Evolutionary conservation across 495 filamentous ascomycete genomes (phyloP).

Genomic region (Neurospora sp.): DNA sequence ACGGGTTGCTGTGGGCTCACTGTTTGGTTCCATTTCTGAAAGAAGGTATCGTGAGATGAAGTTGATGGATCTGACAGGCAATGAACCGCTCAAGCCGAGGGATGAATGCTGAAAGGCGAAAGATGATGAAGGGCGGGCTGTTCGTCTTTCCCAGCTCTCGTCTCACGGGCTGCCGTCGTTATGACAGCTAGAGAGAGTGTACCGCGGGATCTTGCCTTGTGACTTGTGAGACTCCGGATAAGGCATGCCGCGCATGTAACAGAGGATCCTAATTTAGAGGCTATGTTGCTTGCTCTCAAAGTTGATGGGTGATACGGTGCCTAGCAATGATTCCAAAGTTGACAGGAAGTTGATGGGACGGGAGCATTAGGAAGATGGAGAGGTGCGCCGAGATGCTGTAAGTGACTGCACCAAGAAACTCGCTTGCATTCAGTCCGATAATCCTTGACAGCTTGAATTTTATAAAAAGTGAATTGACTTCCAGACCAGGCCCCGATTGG

Average conservation of each 20-base stretch:
- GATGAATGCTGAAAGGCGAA: neutral
- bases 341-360: neutral
- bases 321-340: neutral
- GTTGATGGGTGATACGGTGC: neutral
- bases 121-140: neutral
- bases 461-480: neutral
- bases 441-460: neutral
- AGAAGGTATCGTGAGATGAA: neutral
- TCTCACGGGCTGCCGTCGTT: neutral
- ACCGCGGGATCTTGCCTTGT: neutral
- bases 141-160: neutral
- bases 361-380: neutral
- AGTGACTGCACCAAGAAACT: neutral
- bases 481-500: no score
- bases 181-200: neutral
- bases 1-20: slow-evolving; percentile 6
- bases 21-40: neutral
- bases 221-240: neutral
- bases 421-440: neutral
- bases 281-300: neutral
- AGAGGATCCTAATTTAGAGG: neutral
- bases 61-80: neutral
- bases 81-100: neutral
- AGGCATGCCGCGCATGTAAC: neutral
- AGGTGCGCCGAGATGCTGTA: neutral